Evolutionary conservation across 768 basidiomycete genomes (phyloP), one percentile per base, ranked within the genome.

Genomic region (Boletellus emodensis): DNA sequence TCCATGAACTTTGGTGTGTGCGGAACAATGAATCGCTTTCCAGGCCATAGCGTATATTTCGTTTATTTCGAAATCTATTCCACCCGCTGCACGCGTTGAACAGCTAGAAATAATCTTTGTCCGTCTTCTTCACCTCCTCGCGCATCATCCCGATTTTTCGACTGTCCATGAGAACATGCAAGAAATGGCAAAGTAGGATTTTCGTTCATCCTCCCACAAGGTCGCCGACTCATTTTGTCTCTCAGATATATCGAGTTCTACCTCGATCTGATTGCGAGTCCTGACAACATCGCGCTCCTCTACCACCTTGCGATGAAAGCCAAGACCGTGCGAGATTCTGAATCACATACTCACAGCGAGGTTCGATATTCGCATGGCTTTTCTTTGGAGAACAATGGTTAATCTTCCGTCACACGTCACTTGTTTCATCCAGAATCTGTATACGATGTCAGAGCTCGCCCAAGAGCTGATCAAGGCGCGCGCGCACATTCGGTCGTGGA

Each of bases 71-170:
- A 72, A 67, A 47, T 76, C 72, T 49, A 62, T 82, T 60, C 61
- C 73, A 15, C 53, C 61, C 83, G 86, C 71, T 13, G 59, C 80
- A 26, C 76, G 79, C 39, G 71, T 90, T 14, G 77, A 83, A n/a
- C 70, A 81, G 44, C 77, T 94, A 48, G 95, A 97, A 65, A 71
- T 86, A 48, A 81, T 86, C 2, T 89, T 98, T 58, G 80, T 94
- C 38, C 85, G 95, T 12, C 70, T 98, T 4, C 75, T 98, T 10
- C 89, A 94, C 61, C 68, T 94, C 1, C 75, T 98, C 5, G 91
- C 94, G 0, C 94, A 96, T 63, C 96, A 99, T 64, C 95, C 95
- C 4, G 96, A 99, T 68, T 94, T 93, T 60, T 77, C 75, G 17
- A 76, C 74, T 39, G 75, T 77, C 3, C 77, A 80, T 34, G 87